These are phyloP conservation scores for Teratosphaeria epicoccoides DNA, from an alignment of 2,329 filamentous ascomycete species.

Conservation along the genomic window DNA sequence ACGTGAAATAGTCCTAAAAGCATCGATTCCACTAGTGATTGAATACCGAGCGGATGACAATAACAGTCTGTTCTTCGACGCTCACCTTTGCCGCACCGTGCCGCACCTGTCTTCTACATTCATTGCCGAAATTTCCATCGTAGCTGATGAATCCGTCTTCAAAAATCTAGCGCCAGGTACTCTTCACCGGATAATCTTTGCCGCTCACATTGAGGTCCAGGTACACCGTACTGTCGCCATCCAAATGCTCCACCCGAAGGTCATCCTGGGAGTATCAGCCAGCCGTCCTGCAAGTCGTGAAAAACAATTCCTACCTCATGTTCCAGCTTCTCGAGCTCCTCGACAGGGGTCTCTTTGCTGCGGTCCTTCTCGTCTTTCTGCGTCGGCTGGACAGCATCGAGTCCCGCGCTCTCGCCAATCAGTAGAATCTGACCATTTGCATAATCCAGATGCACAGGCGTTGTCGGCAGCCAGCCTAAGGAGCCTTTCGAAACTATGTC, in stretches of 20 bases:
- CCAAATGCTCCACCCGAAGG: slow-evolving; percentile 4
- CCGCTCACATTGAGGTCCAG: slow-evolving; percentile 49
- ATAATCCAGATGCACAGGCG: slow-evolving; percentile 59
- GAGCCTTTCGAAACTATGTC: slow-evolving; percentile 23
- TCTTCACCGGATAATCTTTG: slow-evolving; percentile 54
- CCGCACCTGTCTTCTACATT: no score
- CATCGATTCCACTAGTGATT: no score
- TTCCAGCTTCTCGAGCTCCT: slow-evolving; percentile 65
- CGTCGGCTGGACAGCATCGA: slow-evolving; percentile 46
- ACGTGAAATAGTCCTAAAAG: no score
- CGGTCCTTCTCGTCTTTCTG: slow-evolving; percentile 46
- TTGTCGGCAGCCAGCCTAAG: slow-evolving; percentile 62
- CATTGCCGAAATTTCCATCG: no score
- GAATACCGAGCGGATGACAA: no score
- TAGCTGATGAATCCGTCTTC: background rate
- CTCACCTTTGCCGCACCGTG: no score
- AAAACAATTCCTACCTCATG: slow-evolving; percentile 63
- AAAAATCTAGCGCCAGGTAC: slow-evolving; percentile 43
- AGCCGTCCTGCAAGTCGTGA: slow-evolving; percentile 39
- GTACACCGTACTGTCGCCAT: slow-evolving; percentile 51
- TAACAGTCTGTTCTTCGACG: no score
- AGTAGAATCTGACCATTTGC: slow-evolving; percentile 66
- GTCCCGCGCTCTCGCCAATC: slow-evolving; percentile 49
- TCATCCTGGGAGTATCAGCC: slow-evolving; percentile 2
- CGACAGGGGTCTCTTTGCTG: slow-evolving; percentile 51